These are phyloP conservation scores for Puccinia novopanici DNA, from an alignment of 1,284 basidiomycete species.

Conservation along the genomic window DNA sequence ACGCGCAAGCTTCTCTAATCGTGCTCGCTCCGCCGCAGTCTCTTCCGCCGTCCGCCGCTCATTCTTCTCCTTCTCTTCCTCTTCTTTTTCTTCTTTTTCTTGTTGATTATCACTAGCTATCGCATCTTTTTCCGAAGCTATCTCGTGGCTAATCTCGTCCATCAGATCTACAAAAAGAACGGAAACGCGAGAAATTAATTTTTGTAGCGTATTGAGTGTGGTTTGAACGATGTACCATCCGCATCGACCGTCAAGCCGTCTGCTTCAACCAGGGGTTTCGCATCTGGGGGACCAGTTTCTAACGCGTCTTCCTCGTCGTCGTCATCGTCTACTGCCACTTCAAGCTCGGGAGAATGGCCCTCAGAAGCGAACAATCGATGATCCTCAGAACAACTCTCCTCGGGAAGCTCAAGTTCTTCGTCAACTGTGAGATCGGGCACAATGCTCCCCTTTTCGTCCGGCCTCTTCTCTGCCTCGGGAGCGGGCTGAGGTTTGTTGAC, in stretches of 20 bases:
- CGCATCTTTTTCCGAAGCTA: neutral
- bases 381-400: too few species aligned
- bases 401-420: neutral
- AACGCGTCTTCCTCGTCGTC: neutral
- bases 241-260: neutral
- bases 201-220: neutral
- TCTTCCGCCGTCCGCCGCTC: neutral
- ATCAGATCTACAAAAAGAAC: slow-evolving; percentile 16
- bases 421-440: neutral
- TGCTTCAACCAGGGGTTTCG: neutral
- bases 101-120: neutral
- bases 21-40: neutral
- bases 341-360: too few species aligned
- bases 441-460: too few species aligned
- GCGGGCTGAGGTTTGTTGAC: neutral
- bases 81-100: neutral
- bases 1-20: neutral
- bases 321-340: too few species aligned
- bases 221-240: neutral
- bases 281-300: neutral
- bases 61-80: neutral
- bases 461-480: neutral
- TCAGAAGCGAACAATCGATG: too few species aligned
- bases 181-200: neutral
- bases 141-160: slow-evolving; percentile 11